Evolutionary conservation across 2,329 filamentous ascomycete genomes (phyloP), one percentile per base, ranked within the genome.

Genomic region (Cladophialophora bantiana): DNA sequence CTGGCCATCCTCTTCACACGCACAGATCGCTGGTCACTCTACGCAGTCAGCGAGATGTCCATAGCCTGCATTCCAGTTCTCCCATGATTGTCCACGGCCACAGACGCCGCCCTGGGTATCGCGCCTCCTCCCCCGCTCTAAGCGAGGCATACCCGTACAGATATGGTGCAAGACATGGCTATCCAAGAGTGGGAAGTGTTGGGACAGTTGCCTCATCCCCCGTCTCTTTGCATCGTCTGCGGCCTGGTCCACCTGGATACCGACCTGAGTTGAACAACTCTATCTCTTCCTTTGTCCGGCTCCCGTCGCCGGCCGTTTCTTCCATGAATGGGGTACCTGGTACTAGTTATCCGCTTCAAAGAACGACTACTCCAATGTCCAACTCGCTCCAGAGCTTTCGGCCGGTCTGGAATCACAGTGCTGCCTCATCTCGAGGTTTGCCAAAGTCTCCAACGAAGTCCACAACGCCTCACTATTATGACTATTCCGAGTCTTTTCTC

Each of bases 401-500:
- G 32, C 57, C 62, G 31, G 53, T 45, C 3, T 67, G 59, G 59
- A 69, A 65, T 32, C 42, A 66, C 59, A 69, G 68, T 32, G 65
- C 58, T 18, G 54, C 34, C 31, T 69, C 68, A 6, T 53, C 68
- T 18, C 61, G 42, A 35, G 65, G 53, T 5, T 54, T 72, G 5
- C 65, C 69, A 36, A 66, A 69, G 55, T 73, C 72, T 4, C 66
- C 69, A 10, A 72, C 72, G 9, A 70, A 64, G 36, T 74, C 70
- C 12, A 69, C 67, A 7, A 62, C 59, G 5, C 71, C 72, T 59
- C 66, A 64, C 18, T 74, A 73, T 48, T 74, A 73, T 65, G 72
- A 74, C 58, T 74, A 74, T 54, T 71, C 71, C 10, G 72, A 74
- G 56, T 72, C 69, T 1, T 74, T 72, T 59, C 15, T 69, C n/a